These are phyloP conservation scores for Mortierella alpina DNA, from an alignment of 192 early-diverging fungal species.

Conservation along the genomic window DNA sequence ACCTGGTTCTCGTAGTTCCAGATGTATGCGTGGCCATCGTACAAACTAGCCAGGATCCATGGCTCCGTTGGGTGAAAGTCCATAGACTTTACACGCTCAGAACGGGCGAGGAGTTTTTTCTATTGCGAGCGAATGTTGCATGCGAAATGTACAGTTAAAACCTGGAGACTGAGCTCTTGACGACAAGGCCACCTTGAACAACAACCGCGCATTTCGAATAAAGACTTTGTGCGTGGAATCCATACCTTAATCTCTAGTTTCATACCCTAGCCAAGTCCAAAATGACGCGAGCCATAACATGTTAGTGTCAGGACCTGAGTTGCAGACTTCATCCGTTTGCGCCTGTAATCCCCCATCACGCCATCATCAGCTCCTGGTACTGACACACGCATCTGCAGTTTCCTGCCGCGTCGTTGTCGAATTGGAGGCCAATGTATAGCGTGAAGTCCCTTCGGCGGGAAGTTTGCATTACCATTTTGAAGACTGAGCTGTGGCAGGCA, in stretches of 20 bases:
- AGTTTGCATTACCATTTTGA: too few relatives aligned
- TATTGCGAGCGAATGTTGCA: conserved; percentile 1
- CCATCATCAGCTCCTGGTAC: too few relatives aligned
- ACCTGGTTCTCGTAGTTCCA: conserved; percentile 99
- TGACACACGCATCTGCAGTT: too few relatives aligned
- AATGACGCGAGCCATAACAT: not conserved
- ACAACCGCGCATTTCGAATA: not conserved
- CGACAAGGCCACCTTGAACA: not conserved
- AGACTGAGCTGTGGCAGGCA: too few relatives aligned
- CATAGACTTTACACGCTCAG: conserved; percentile 97
- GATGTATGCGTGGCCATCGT: conserved; percentile 95
- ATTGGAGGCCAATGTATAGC: too few relatives aligned
- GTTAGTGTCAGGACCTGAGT: not conserved
- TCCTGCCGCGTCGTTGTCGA: too few relatives aligned
- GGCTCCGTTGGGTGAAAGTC: conserved; percentile 99
- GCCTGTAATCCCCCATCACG: too few relatives aligned
- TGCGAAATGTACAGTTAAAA: too few relatives aligned
- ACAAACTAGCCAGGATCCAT: conserved; percentile 97
- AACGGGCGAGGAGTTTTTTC: conserved; percentile 76
- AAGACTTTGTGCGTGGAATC: too few relatives aligned
- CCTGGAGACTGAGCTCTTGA: too few relatives aligned
- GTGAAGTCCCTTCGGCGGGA: too few relatives aligned
- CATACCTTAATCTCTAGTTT: conserved; percentile 54
- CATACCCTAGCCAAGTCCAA: conserved; percentile 26
- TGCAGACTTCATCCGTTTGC: not conserved